phyloP scores from a whole-genome alignment of 2,329 filamentous ascomycete genomes.

The Beauveria scarabaeidicola region DNA sequence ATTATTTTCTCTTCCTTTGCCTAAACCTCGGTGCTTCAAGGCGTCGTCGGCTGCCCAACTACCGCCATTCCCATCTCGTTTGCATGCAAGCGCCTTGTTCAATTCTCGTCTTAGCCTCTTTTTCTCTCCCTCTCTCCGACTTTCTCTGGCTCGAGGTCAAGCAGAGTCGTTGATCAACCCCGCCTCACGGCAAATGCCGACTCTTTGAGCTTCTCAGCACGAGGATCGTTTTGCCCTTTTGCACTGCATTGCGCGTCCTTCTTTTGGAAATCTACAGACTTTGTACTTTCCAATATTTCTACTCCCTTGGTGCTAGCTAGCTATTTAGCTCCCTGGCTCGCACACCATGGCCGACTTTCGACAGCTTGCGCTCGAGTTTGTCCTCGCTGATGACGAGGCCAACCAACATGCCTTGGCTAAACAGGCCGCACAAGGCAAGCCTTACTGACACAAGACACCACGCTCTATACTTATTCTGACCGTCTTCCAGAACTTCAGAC shows the following conservation, averaged over 20 bases:
- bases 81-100: not conserved
- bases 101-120: not conserved
- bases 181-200: constrained; percentile 7
- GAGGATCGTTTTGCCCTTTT: not conserved
- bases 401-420: constrained; percentile 32
- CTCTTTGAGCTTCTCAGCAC: not conserved
- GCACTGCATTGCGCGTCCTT: constrained; percentile 1
- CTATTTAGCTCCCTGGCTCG: not conserved
- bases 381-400: constrained; percentile 41
- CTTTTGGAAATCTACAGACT: not conserved
- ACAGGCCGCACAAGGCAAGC: constrained; percentile 36
- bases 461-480: constrained; percentile 11
- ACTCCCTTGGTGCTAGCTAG: too few species aligned
- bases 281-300: not conserved
- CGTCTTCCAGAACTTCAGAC: constrained; percentile 33
- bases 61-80: not conserved
- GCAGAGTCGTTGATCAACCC: constrained; percentile 6
- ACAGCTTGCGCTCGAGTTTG: constrained; percentile 45
- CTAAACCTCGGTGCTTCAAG: not conserved
- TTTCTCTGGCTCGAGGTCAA: not conserved
- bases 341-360: constrained; percentile 40
- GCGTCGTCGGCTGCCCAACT: not conserved
- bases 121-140: not conserved
- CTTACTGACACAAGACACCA: too few species aligned
- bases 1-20: not conserved